phyloP scores from a whole-genome alignment of 192 early-diverging fungal genomes.

The Umbelopsis isabellina region DNA sequence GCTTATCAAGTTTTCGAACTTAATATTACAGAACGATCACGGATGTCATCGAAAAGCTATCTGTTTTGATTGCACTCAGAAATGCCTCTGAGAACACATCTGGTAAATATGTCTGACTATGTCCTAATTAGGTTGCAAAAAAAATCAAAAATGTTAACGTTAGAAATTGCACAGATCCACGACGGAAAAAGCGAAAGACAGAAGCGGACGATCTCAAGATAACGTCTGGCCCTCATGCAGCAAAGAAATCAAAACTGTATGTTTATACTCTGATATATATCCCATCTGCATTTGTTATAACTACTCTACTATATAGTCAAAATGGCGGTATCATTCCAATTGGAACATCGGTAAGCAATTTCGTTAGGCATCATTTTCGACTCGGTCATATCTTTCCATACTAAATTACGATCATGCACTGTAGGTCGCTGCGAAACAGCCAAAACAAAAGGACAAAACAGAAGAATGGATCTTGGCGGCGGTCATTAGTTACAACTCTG shows the following conservation, averaged over 20 bases:
- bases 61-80: slow-evolving; percentile 28
- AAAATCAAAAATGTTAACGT: not conserved
- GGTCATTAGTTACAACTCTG: slow-evolving; percentile 47
- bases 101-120: not conserved
- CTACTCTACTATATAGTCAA: not conserved
- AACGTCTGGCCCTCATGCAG: slow-evolving; percentile 5
- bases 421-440: slow-evolving; percentile 55
- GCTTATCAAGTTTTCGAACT: too few species aligned
- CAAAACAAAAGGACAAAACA: slow-evolving; percentile 52
- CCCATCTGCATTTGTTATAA: not conserved
- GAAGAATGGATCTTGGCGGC: slow-evolving; percentile 62
- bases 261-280: not conserved
- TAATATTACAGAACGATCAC: slow-evolving; percentile 27
- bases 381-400: not conserved
- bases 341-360: slow-evolving; percentile 21
- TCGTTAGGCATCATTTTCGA: not conserved
- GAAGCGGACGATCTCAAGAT: slow-evolving; percentile 33
- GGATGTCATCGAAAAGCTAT: slow-evolving; percentile 40
- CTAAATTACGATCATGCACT: not conserved
- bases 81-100: slow-evolving; percentile 27
- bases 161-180: slow-evolving; percentile 16
- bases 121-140: too few species aligned
- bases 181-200: slow-evolving; percentile 40
- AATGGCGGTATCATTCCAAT: slow-evolving; percentile 14
- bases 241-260: slow-evolving; percentile 42